Base-by-base conservation (phyloP, 441 rosid species). In the Daphne laureola region DNA sequence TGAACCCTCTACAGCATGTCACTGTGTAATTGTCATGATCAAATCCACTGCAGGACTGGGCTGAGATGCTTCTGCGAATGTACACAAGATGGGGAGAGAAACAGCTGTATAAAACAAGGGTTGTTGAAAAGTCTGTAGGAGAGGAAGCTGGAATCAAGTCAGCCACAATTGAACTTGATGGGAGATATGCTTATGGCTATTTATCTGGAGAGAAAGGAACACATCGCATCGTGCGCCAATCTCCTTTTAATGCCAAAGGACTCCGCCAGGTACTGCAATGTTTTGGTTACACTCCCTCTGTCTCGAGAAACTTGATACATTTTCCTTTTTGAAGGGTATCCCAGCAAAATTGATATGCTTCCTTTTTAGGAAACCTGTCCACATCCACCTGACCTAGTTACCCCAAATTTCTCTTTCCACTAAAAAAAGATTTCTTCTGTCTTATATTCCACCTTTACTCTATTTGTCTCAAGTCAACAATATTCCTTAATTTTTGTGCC, bases 61-160 rank as follows among this genome's bases (percentile, higher is more conserved):
- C 98, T 41, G 98, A 88, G 65, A 92, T 92, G 91, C 84, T 92
- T 68, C 91, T 86, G 51, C 78, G 96, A 75, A 92, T 92, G 98
- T 92, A 88, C 55, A 49, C 76, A 72, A 92, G 98, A 67, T 92
- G 98, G 98, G 96, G 88, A 65, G 96, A 92, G 79, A 92, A 88
- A 68, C 98, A 84, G 48, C 51, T 76, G 51, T 88, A 92, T 69
- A 88, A 84, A 78, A 74, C 88, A n/a, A 79, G 72, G 59, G 79
- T 92, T 23, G 96, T 88, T 72, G 98, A 88, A 64, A 88, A 77
- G 76, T 92, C 96, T 12, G 58, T 71, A 42, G 98, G 96, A 68
- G 96, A 92, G 63, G 96, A 92, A 79, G 98, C 98, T 44, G 98
- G 98, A 64, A 86, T 92, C 65, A 92, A 92, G 74, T 92, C 96